Evolutionary conservation across 306 rosid genomes (phyloP), one percentile per base, ranked within the genome.

Genomic region (Casuarina cunninghamiana): DNA sequence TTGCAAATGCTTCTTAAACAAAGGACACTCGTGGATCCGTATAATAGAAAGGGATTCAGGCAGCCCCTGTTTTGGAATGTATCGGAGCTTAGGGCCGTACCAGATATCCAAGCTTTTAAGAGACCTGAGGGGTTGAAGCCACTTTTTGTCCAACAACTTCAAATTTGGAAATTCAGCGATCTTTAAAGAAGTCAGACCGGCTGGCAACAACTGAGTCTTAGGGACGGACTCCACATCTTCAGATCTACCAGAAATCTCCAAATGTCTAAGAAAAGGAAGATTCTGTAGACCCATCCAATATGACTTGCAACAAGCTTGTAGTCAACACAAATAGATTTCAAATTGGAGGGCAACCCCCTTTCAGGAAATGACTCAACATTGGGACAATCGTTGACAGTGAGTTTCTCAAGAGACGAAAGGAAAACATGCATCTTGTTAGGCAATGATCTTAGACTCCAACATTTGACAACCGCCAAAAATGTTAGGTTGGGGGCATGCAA

Each of bases 11-110:
- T 38, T 13, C 12, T 0, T 0, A 16, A 63, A 1, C 42, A 35
- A 41, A 38, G 44, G 67, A 62, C 78, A 79, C 1, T 1, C 0
- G 2, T 0, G 0, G 19, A 74, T 65, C 0, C 0, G 0, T 6
- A 82, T 17, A 45, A 0, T 0, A 42, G n/a, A 71, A 17, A 85
- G 80, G 60, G 73, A 69, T 13, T 35, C 5, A 2, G 63, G 71
- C 4, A 70, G 2, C 7, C 53, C 19, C 17, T 78, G 63, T 44
- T 44, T 8, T 3, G 48, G 48, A 5, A 44, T 44, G 5, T 44
- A 0, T 8, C 7, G 1, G 48, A 9, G 8, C 8, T 44, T 44
- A 44, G 48, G 48, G 6, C 6, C 5, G 48, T 1, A 4, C 1
- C 6, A 45, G 49, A 45, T 45, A 45, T 6, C 10, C 49, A 45